Base-by-base conservation (phyloP, 2,329 filamentous ascomycete genomes). In the Diaporthe sp. region DNA sequence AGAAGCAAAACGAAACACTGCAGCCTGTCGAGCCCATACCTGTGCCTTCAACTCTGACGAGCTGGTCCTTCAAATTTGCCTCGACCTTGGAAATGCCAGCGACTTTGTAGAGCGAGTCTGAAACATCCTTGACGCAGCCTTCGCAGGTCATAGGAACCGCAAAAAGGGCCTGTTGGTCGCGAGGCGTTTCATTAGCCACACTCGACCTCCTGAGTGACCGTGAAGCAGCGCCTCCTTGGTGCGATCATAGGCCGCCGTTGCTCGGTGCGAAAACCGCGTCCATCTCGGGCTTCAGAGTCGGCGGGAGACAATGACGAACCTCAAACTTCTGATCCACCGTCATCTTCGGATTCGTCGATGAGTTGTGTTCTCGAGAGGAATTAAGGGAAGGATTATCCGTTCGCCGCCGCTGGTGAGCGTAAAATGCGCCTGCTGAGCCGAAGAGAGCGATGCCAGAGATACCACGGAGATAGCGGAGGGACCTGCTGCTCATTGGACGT, bases 101-200 rank as follows among this genome's bases (percentile, higher is more conserved):
- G 58, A 98, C 86, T 81, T 93, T 92, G 84, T 93, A 90, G 70
- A 98, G 87, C 65, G 95, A 92, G 78, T 91, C 90, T 81, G 95
- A 95, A 83, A 99, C 92, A 81, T 95, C 93, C 84, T 96, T 93
- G 84, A 98, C 92, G 87, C 97, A 98, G 82, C 90, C 88, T 81
- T 98, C 93, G 87, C 97, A 98, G 85, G 93, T 95, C 88, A 98
- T 93, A 73, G 95, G 96, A 80, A 98, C 97, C 78, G 96, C 95
- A 85, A 98, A 98, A 78, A 96, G 93, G 77, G 96, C 98, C 94
- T 98, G 80, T 81, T 80, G 37, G 55, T 44, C 31, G 44, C 51
- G n/a, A 15, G 49, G 20, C 53, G 73, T 76, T 47, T 73, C 76
- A 73, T 75, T 72, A 77, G 76, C 73, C 67, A 78, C 65, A 39